Conservation (phyloP, 2,329 filamentous ascomycete species). For the Cordyceps cateniannulata region DNA sequence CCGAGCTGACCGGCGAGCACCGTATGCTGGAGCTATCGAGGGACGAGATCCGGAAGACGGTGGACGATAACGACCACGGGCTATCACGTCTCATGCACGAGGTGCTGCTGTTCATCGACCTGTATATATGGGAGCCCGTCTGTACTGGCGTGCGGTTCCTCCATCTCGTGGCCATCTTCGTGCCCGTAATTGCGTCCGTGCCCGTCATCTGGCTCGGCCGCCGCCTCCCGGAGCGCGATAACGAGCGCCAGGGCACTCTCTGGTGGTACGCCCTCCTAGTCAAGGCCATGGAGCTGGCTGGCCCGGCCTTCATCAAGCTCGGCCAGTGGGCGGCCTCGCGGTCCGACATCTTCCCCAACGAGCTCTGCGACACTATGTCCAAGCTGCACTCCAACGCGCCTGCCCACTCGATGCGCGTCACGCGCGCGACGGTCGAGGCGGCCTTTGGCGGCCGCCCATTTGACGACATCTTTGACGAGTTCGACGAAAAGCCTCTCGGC, state of each 20-base stretch:
- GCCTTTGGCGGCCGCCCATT: constrained; percentile 78
- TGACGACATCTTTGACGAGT: constrained; percentile 93
- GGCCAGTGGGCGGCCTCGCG: constrained; percentile 98
- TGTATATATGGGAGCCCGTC: constrained; percentile 75
- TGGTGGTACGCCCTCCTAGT: constrained; percentile 96
- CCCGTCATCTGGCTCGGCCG: constrained; percentile 75
- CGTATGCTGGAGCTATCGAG: constrained; percentile 82
- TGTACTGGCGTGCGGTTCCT: constrained; percentile 84
- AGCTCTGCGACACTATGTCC: constrained; percentile 91
- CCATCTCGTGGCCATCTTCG: constrained; percentile 80
- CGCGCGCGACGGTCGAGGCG: constrained; percentile 69
- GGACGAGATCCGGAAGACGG: constrained; percentile 65
- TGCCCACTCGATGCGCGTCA: constrained; percentile 76
- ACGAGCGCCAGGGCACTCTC: constrained; percentile 73
- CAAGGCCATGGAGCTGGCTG: constrained; percentile 81
- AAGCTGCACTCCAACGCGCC: constrained; percentile 91
- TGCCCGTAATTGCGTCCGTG: constrained; percentile 76
- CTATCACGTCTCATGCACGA: constrained; percentile 51
- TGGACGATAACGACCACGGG: constrained; percentile 56
- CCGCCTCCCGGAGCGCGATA: constrained; percentile 55
- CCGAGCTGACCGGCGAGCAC: constrained; percentile 63
- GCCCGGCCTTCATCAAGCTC: constrained; percentile 96
- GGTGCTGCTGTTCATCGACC: constrained; percentile 61
- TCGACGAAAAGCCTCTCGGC: constrained; percentile 80
- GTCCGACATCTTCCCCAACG: constrained; percentile 89